These are phyloP conservation scores for Termitomyces sp. DNA, from an alignment of 768 basidiomycete species.

Conservation along the genomic window DNA sequence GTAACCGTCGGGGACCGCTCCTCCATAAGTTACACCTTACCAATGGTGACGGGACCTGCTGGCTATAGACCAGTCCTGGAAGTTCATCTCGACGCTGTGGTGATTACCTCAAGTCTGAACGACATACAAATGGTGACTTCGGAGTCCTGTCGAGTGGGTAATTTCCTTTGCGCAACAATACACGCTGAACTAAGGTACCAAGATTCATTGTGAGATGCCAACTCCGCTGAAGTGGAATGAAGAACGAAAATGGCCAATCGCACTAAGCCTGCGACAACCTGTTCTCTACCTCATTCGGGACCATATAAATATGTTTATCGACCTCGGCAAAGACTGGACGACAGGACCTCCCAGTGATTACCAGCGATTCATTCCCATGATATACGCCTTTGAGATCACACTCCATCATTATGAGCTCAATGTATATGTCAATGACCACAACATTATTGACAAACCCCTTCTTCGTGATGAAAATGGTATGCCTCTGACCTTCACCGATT, in stretches of 20 bases:
- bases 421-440: slow-evolving; percentile 91
- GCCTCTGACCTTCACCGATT: slow-evolving; percentile 3
- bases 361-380: slow-evolving; percentile 78
- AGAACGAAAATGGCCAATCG: slow-evolving; percentile 74
- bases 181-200: neutral
- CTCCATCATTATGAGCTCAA: slow-evolving; percentile 77
- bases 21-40: slow-evolving; percentile 79
- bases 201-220: slow-evolving; percentile 76
- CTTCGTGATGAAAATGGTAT: slow-evolving; percentile 82
- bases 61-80: slow-evolving; percentile 84
- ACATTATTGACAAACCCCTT: slow-evolving; percentile 89
- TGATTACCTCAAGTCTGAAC: slow-evolving; percentile 82
- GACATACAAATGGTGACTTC: slow-evolving; percentile 77
- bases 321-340: slow-evolving; percentile 90
- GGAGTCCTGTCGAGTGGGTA: slow-evolving; percentile 69
- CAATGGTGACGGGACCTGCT: slow-evolving; percentile 67
- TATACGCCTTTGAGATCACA: slow-evolving; percentile 69
- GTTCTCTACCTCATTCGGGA: slow-evolving; percentile 81
- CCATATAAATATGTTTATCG: slow-evolving; percentile 91
- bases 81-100: slow-evolving; percentile 77
- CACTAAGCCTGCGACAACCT: slow-evolving; percentile 70
- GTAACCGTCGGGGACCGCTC: slow-evolving; percentile 77
- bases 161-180: neutral
- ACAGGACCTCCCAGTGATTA: slow-evolving; percentile 80
- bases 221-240: slow-evolving; percentile 82